A percentile compares a stretch with the other conserved stretches of the same genome.
Conservation (phyloP, 2,329 filamentous ascomycete species). For the Penicillium digitatum region DNA sequence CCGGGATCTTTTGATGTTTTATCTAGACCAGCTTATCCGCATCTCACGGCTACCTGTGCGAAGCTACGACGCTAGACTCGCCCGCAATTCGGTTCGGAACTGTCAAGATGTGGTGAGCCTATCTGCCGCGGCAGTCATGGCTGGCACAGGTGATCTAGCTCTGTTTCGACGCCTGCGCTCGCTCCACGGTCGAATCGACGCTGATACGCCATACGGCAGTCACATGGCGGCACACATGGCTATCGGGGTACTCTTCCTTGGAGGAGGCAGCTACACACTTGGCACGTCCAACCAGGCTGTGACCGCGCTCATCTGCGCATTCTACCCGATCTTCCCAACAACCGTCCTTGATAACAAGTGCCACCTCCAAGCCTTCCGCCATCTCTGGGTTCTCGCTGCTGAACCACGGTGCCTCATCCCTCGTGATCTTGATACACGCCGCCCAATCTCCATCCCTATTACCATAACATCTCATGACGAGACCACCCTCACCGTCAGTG, state of each 20-base stretch:
- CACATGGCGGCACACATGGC: conserved; percentile 91
- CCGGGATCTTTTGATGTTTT: conserved; percentile 75
- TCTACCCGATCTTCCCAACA: conserved; percentile 89
- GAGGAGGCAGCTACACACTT: conserved; percentile 88
- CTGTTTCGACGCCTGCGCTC: conserved; percentile 81
- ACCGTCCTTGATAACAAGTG: conserved; percentile 90
- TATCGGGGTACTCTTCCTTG: conserved; percentile 84
- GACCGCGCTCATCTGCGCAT: conserved; percentile 79
- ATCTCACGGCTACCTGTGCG: conserved; percentile 62
- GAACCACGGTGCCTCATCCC: conserved; percentile 85
- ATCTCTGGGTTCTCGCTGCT: conserved; percentile 93
- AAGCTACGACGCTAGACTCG: conserved; percentile 78
- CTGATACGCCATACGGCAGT: conserved; percentile 83
- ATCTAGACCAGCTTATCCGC: conserved; percentile 81
- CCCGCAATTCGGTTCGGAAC: conserved; percentile 77
- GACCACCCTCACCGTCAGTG: conserved; percentile 36
- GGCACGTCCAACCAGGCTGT: conserved; percentile 83
- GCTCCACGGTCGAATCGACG: conserved; percentile 80
- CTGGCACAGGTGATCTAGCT: conserved; percentile 83
- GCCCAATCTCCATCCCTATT: conserved; percentile 71
- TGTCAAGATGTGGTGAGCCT: conserved; percentile 86
- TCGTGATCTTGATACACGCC: conserved; percentile 78
- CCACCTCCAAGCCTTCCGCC: conserved; percentile 91
- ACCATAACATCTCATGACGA: conserved; percentile 57
- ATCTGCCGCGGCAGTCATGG: conserved; percentile 84